Percentiles rank a stretch among this genome's conserved stretches.
Conservation (phyloP, 768 basidiomycete genomes). For the Crepidotus variabilis region DNA sequence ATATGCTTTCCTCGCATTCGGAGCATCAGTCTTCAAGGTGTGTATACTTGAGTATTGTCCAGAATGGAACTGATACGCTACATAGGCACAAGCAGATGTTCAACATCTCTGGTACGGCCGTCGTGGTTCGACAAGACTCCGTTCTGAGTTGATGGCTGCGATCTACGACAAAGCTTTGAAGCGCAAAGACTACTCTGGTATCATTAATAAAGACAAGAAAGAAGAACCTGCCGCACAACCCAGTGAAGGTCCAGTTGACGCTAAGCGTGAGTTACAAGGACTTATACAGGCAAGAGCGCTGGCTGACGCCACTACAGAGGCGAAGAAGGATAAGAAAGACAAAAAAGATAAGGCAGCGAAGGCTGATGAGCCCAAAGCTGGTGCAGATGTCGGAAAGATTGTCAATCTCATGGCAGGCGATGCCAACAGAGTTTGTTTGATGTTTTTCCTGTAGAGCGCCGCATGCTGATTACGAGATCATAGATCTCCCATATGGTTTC, state of each 20-base stretch:
- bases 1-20: constrained; percentile 74
- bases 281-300: not conserved
- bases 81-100: constrained; percentile 58
- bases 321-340: constrained; percentile 29
- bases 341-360: constrained; percentile 36
- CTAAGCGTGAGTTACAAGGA: constrained; percentile 14
- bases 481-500: constrained; percentile 51
- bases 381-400: constrained; percentile 87
- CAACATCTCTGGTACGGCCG: constrained; percentile 81
- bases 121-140: constrained; percentile 68
- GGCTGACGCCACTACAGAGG: constrained; percentile 13
- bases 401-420: constrained; percentile 88
- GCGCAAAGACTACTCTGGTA: constrained; percentile 78
- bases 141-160: constrained; percentile 76
- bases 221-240: constrained; percentile 21
- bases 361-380: constrained; percentile 59
- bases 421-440: constrained; percentile 45
- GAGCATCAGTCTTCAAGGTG: constrained; percentile 55
- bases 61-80: not conserved
- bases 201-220: constrained; percentile 42
- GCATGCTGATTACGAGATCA: not conserved
- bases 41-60: not conserved
- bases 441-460: not conserved
- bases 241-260: constrained; percentile 23
- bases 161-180: constrained; percentile 89